phyloP scores from a whole-genome alignment of 768 basidiomycete species.

The Gymnopilus dilepis region DNA sequence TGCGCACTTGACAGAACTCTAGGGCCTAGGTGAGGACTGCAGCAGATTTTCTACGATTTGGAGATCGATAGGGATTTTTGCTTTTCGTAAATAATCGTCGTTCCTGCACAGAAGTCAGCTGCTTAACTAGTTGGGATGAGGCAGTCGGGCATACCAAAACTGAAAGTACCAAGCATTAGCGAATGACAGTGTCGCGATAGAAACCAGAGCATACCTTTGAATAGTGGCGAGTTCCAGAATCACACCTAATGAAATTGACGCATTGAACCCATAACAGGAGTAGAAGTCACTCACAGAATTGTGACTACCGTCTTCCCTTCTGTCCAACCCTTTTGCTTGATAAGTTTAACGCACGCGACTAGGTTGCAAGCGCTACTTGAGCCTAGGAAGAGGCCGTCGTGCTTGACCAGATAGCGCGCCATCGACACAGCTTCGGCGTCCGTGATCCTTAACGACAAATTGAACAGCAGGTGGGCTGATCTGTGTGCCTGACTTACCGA shows the following conservation, averaged over 20 bases:
- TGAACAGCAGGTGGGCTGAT: not conserved
- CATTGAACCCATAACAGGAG: not conserved
- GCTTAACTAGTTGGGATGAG: not conserved
- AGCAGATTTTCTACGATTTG: slow-evolving; percentile 49
- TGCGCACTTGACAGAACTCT: not conserved
- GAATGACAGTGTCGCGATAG: not conserved
- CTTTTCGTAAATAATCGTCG: slow-evolving; percentile 54
- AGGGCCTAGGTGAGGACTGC: slow-evolving; percentile 25
- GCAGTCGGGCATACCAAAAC: slow-evolving; percentile 46
- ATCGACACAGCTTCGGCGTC: slow-evolving; percentile 95
- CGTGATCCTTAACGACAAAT: slow-evolving; percentile 64
- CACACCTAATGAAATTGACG: slow-evolving; percentile 61
- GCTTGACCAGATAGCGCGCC: slow-evolving; percentile 89
- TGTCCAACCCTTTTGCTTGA: slow-evolving; percentile 69
- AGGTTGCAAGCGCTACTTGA: slow-evolving; percentile 97
- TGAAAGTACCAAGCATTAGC: slow-evolving; percentile 21
- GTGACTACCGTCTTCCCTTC: slow-evolving; percentile 81
- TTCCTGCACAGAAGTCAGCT: slow-evolving; percentile 41
- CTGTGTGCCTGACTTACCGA: slow-evolving; percentile 50
- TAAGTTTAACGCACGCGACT: slow-evolving; percentile 86
- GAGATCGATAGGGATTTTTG: slow-evolving; percentile 48
- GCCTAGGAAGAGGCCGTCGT: slow-evolving; percentile 94
- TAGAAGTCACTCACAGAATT: slow-evolving; percentile 63
- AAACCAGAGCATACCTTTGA: slow-evolving; percentile 66
- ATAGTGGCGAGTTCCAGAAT: slow-evolving; percentile 91